Base-by-base conservation (phyloP, 2,329 filamentous ascomycete species). In the Exophiala phaeomuriformis region DNA sequence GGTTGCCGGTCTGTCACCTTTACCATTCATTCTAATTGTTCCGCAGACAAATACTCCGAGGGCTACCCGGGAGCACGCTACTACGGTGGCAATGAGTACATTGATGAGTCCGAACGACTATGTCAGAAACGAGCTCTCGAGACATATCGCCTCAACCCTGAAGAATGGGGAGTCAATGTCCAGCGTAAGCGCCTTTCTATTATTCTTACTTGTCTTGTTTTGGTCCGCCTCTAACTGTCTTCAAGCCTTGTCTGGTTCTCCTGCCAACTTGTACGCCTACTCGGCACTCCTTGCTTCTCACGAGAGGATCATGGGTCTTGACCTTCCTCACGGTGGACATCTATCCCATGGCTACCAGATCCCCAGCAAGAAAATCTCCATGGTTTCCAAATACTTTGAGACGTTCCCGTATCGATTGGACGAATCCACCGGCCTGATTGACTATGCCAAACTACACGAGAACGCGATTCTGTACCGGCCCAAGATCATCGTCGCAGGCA, bases 51-150 rank as follows among this genome's bases (percentile, higher is more conserved):
- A 79, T 98, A 98, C 82, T 96, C 90, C 12, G 93, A 98, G 80
- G 93, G 93, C 63, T 95, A 95, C 74, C 93, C 93, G 64, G 93
- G 93, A 71, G 93, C 93, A 66, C 86, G 93, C 74, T 98, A 98
- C 82, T 98, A 98, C 69, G 93, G 93, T 69, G 93, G 93, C 69
- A 98, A 98, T 79, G 87, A 98, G 80, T 89, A 93, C 81, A 98
- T 98, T 64, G 93, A 98, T 73, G 80, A 88, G 74, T 90, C 96
- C 67, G 93, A 98, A 81, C 81, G 87, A 63, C 86, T 93, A 57
- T 98, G 93, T 82, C 93, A 98, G 79, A 80, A 83, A 72, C 86
- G 93, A 75, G 93, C 93, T 62, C 85, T 98, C 60, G 81, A 88
- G 75, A 86, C 90, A 55, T 98, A 97, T 79, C 81, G 88, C 69